Base-by-base conservation (phyloP, 352 stramenopile genomes). In the Phytophthora vignae region DNA sequence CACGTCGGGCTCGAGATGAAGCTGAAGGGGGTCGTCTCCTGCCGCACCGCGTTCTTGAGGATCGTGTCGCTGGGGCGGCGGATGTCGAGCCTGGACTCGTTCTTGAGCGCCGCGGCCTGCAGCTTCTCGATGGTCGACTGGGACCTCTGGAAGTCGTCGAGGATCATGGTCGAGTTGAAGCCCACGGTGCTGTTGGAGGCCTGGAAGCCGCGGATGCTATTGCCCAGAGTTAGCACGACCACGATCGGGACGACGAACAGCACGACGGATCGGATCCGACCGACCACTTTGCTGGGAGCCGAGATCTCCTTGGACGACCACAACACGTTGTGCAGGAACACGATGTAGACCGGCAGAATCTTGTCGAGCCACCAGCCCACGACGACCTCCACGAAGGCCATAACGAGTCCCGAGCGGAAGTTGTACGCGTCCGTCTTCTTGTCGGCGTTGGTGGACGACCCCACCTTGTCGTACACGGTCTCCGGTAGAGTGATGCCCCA, bases 251-350 rank as follows among this genome's bases (percentile, higher is more conserved):
- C 73, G 6, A 77, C 22, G 22, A 85, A 77, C 25, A 89, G 55
- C 4, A 79, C 58, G 1, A 69, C 76, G 64, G 19, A 69, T 8
- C 60, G 69, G 55, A 64, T 22, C 22, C 64, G 29, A 19, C 60
- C 40, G 15, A 75, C 46, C 50, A 61, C 42, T 69, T 71, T 60
- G 21, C 31, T 60, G 22, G 58, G 46, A 40, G 52, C 57, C 36
- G 46, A 60, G 4, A 62, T 48, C 25, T 64, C 60, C 27, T 40
- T 66, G 21, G 54, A 79, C 33, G 69, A 84, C 69, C 67, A 87
- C 9, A 87, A 60, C 53, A 68, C 10, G 64, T 89, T 89, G 75
- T 89, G 75, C 3, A 89, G 57, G 61, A 84, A 87, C 17, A 87
- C 77, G 5, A 76, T 54, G 46, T 84, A 77, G 42, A 77, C 65